Evolutionary conservation across 2,329 filamentous ascomycete genomes (phyloP).

Genomic region (Talaromyces sp.): DNA sequence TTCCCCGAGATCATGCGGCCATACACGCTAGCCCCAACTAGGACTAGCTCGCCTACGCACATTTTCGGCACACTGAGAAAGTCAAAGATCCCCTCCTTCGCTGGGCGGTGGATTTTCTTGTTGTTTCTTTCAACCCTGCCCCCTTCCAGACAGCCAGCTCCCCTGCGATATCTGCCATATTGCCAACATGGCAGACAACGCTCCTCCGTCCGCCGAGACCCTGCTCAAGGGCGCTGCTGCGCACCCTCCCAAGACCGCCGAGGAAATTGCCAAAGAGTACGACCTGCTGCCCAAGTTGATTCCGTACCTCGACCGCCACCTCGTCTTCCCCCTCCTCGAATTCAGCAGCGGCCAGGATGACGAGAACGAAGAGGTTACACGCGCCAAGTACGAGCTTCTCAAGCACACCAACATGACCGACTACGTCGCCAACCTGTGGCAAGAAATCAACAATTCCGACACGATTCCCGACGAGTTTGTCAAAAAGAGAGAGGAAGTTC

Average conservation of each 20-base stretch:
- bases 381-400: slow-evolving; percentile 87
- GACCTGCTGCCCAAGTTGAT: slow-evolving; percentile 85
- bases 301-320: slow-evolving; percentile 86
- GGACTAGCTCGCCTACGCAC: slow-evolving; percentile 30
- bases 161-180: slow-evolving; percentile 13
- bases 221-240: slow-evolving; percentile 45
- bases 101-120: slow-evolving; percentile 9
- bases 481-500: slow-evolving; percentile 82
- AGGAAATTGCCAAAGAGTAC: slow-evolving; percentile 63
- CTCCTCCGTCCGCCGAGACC: slow-evolving; percentile 44
- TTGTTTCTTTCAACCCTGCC: slow-evolving; percentile 13
- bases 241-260: slow-evolving; percentile 36
- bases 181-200: slow-evolving; percentile 46
- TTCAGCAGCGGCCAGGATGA: slow-evolving; percentile 80
- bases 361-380: slow-evolving; percentile 70
- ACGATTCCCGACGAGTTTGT: slow-evolving; percentile 78
- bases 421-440: slow-evolving; percentile 88
- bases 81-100: slow-evolving; percentile 10
- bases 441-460: slow-evolving; percentile 76
- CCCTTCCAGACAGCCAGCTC: slow-evolving; percentile 9
- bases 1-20: neutral
- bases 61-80: slow-evolving; percentile 25
- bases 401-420: slow-evolving; percentile 99
- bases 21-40: slow-evolving; percentile 16
- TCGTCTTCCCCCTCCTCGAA: slow-evolving; percentile 94